Percentiles rank a stretch among this genome's conserved stretches.
These are phyloP conservation scores for Colletotrichum spinosum DNA, from an alignment of 2,329 filamentous ascomycete genomes.

Conservation along the genomic window DNA sequence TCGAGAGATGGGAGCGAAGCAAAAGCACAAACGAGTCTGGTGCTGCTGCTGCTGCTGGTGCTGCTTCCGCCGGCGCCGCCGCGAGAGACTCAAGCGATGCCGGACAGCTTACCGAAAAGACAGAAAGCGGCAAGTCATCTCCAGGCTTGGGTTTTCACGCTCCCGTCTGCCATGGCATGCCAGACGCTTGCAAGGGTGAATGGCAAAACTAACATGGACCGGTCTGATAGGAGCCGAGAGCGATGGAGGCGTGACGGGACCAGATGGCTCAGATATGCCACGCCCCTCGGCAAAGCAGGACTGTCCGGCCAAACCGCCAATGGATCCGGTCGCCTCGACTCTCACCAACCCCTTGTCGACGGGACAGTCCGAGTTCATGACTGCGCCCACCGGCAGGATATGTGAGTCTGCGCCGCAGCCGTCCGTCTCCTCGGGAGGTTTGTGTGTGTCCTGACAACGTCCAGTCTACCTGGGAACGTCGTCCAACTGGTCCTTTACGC, in stretches of 20 bases:
- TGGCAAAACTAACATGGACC: too few species aligned
- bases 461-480: slow-evolving; percentile 65
- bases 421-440: background rate
- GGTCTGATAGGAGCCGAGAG: slow-evolving; percentile 13
- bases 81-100: slow-evolving; percentile 14
- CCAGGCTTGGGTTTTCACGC: background rate
- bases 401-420: slow-evolving; percentile 48
- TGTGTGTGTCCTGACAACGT: background rate
- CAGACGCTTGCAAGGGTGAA: too few species aligned
- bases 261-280: slow-evolving; percentile 6
- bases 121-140: slow-evolving; percentile 15
- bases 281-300: slow-evolving; percentile 7
- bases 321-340: slow-evolving; percentile 45
- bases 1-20: slow-evolving; percentile 28
- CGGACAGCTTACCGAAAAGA: slow-evolving; percentile 13
- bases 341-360: slow-evolving; percentile 57
- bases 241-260: slow-evolving; percentile 8
- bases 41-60: too few species aligned
- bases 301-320: slow-evolving; percentile 10
- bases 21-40: slow-evolving; percentile 19
- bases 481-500: slow-evolving; percentile 67
- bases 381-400: slow-evolving; percentile 52
- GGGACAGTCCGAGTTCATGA: slow-evolving; percentile 55
- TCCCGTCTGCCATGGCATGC: too few species aligned
- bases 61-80: too few species aligned